Base-by-base conservation (phyloP, 768 basidiomycete genomes). In the Tylopilus plumbeoviolaceoides region DNA sequence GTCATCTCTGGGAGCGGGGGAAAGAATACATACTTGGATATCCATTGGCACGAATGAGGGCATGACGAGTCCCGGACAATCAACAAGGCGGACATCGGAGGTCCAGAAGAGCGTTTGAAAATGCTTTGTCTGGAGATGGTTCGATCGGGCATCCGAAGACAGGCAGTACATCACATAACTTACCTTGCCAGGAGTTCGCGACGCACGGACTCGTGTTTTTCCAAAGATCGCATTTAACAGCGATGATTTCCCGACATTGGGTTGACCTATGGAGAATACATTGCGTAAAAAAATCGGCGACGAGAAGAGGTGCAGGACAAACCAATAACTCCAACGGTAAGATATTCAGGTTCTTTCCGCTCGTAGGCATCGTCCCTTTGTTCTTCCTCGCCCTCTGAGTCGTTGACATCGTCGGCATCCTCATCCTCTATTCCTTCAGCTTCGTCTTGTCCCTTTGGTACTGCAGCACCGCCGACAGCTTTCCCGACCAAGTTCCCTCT, bases 181-280 rank as follows among this genome's bases (percentile, higher is more conserved):
- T 23, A 87, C 89, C 77, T 94, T 95, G 47, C 92, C 92, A 1
- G 92, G 91, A 0, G 89, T 93, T 53, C 83, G 83, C 1, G 89
- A 92, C 12, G 91, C 89, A 55, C 83, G 79, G 5, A 97, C 94
- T 67, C 81, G 85, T 44, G 75, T 78, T 20, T 74, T 70, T 27
- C 90, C 93, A 63, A 98, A 91, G 18, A 98, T 73, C 5, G 95
- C 94, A 65, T 98, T 98, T 48, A 98, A 71, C 5, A 97, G 72
- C 0, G 90, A 92, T 1, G 91, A 93, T 68, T 98, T 98, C 10
- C 95, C 95, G 38, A 95, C 93, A 66, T 98, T 98, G 14, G 95
- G 95, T 64, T 95, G 92, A 33, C 93, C 91, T 87, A 20, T 8
- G 1, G 49, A 45, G 35, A 25, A 35, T 35, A 48, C 30, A 27